A percentile compares a stretch with the other conserved stretches of the same genome.
Conservation (phyloP, 306 rosid species). For the Erythrophleum fordii region DNA sequence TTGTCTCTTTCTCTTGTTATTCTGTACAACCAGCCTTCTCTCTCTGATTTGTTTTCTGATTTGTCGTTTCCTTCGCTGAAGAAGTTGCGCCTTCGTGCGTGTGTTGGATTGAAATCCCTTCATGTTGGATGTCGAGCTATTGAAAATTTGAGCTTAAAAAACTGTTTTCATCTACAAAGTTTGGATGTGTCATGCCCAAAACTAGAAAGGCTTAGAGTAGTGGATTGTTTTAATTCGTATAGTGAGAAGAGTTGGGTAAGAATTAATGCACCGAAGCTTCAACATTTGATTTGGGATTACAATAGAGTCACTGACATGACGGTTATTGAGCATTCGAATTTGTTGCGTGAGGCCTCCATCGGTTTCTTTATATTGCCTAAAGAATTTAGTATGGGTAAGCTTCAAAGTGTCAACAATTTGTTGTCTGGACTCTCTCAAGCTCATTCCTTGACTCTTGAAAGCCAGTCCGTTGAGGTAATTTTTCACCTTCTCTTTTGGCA, state of each 20-base stretch:
- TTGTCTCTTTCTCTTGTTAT: conserved; percentile 55
- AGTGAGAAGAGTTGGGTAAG: conserved; percentile 56
- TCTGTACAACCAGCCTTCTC: conserved; percentile 53
- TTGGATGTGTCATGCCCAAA: conserved; percentile 58
- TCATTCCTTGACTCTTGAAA: conserved; percentile 54
- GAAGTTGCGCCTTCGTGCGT: conserved; percentile 56
- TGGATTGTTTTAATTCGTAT: conserved; percentile 58
- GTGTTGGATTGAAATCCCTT: conserved; percentile 59
- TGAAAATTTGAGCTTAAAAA: conserved; percentile 55
- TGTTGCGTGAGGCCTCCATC: conserved; percentile 57
- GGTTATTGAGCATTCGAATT: conserved; percentile 42
- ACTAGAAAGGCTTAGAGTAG: conserved; percentile 46
- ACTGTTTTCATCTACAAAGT: conserved; percentile 55
- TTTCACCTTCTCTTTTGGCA: background rate
- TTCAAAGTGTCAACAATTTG: conserved; percentile 59
- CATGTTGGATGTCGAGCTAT: conserved; percentile 57
- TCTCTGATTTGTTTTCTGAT: conserved; percentile 61
- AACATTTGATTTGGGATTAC: conserved; percentile 52
- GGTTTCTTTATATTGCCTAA: conserved; percentile 47
- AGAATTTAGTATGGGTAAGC: conserved; percentile 47
- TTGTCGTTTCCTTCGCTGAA: conserved; percentile 61
- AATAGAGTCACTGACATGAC: conserved; percentile 55
- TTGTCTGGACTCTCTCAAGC: conserved; percentile 60
- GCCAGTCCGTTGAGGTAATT: conserved; percentile 67
- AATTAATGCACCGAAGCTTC: conserved; percentile 56